A percentile compares a stretch with the other conserved stretches of the same genome.
These are phyloP conservation scores for Hypoxylon perforatum DNA, from an alignment of 495 filamentous ascomycete genomes.

Conservation along the genomic window DNA sequence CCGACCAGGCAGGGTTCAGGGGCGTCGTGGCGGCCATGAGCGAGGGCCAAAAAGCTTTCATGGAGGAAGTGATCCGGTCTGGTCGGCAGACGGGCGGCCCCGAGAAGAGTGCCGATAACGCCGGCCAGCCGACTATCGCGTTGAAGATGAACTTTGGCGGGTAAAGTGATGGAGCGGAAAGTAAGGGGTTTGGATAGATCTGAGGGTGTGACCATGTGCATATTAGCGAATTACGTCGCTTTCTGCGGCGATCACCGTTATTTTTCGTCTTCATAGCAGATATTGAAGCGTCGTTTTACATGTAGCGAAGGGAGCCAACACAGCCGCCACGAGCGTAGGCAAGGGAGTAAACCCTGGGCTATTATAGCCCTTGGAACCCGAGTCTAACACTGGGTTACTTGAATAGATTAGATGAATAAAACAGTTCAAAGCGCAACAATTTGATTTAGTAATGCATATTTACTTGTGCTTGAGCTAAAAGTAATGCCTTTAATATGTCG, in stretches of 20 bases:
- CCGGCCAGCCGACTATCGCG: slow-evolving; percentile 85
- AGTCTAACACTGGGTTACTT: background rate
- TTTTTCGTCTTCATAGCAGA: too few relatives aligned
- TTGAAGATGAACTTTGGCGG: slow-evolving; percentile 90
- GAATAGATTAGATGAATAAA: too few relatives aligned
- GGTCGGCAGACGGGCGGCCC: slow-evolving; percentile 54
- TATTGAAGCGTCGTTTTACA: too few relatives aligned
- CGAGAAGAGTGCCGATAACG: slow-evolving; percentile 54
- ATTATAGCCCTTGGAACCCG: background rate
- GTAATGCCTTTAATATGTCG: too few relatives aligned
- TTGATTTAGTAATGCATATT: too few relatives aligned
- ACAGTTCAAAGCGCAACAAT: too few relatives aligned
- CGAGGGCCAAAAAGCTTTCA: slow-evolving; percentile 73
- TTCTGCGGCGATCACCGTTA: too few relatives aligned
- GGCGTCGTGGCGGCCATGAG: slow-evolving; percentile 78
- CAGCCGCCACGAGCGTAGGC: too few relatives aligned
- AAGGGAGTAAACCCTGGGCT: too few relatives aligned
- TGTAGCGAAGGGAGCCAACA: too few relatives aligned
- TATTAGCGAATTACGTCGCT: background rate
- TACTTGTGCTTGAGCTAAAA: too few relatives aligned
- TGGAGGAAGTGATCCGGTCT: slow-evolving; percentile 84
- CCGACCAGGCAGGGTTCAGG: slow-evolving; percentile 78
- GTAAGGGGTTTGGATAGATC: too few relatives aligned
- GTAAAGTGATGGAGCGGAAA: background rate
- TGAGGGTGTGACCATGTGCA: background rate